Conservation (phyloP, 768 basidiomycete genomes). For the Podaxis sp. region DNA sequence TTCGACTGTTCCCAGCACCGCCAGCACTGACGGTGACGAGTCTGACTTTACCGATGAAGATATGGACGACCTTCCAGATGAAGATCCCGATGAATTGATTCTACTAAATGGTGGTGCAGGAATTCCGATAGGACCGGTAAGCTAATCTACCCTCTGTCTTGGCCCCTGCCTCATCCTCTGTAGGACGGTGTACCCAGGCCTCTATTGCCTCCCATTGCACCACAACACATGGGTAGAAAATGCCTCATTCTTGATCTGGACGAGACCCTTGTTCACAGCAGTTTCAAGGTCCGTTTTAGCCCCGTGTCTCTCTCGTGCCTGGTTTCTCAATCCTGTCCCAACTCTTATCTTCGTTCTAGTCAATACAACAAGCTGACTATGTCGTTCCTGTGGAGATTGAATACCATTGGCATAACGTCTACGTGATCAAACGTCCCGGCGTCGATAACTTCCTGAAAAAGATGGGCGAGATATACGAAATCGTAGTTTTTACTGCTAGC, state of each 20-base stretch:
- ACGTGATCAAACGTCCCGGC: slow-evolving; percentile 97
- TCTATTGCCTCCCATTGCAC: slow-evolving; percentile 80
- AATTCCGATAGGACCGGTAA: slow-evolving; percentile 89
- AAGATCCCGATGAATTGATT: slow-evolving; percentile 89
- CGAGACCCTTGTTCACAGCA: slow-evolving; percentile 95
- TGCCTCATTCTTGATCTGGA: slow-evolving; percentile 97
- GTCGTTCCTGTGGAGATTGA: slow-evolving; percentile 99
- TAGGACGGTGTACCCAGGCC: slow-evolving; percentile 88
- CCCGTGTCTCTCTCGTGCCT: background rate
- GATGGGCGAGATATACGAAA: slow-evolving; percentile 98
- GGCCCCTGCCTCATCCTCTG: slow-evolving; percentile 10
- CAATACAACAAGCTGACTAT: slow-evolving; percentile 93
- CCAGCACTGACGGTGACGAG: slow-evolving; percentile 56
- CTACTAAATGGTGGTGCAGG: slow-evolving; percentile 84
- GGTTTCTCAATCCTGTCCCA: slow-evolving; percentile 18
- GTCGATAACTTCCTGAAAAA: slow-evolving; percentile 96
- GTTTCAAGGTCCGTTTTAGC: slow-evolving; percentile 79
- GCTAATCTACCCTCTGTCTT: slow-evolving; percentile 29
- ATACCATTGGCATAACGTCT: slow-evolving; percentile 97
- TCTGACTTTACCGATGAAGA: slow-evolving; percentile 73
- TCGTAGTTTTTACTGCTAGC: slow-evolving; percentile 98
- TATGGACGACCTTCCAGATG: slow-evolving; percentile 59
- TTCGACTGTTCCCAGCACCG: slow-evolving; percentile 27
- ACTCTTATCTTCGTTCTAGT: slow-evolving; percentile 44
- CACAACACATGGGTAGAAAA: slow-evolving; percentile 84